Percentiles rank a stretch among this genome's conserved stretches.
Evolutionary conservation across 129 eudicot species (phyloP).

Genomic region (Deinandra increscens): DNA sequence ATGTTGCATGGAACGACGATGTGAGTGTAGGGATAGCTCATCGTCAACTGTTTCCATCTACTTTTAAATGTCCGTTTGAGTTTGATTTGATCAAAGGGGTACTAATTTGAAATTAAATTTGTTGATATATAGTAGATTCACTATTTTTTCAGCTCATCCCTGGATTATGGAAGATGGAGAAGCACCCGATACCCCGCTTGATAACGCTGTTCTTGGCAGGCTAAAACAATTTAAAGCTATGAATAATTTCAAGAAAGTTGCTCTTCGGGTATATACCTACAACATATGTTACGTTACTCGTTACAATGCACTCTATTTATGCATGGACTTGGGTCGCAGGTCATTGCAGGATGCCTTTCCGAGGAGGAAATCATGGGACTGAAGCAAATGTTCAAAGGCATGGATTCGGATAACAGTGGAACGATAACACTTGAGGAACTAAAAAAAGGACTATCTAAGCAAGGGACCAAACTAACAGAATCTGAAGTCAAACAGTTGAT

Average conservation of each 20-base stretch:
- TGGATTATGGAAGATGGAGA: conserved; percentile 94
- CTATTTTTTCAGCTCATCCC: conserved; percentile 58
- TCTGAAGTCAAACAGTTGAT: conserved; percentile 74
- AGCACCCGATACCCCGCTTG: conserved; percentile 89
- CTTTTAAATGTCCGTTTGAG: too few species aligned
- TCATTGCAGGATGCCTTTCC: conserved; percentile 88
- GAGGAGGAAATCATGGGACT: conserved; percentile 94
- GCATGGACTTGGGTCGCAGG: conserved; percentile 40
- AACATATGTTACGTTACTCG: neutral
- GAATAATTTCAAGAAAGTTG: conserved; percentile 85
- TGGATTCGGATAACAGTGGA: conserved; percentile 81
- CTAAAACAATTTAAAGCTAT: conserved; percentile 87
- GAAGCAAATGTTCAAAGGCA: conserved; percentile 81
- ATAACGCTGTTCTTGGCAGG: conserved; percentile 74
- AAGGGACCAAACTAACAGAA: conserved; percentile 73
- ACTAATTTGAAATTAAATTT: neutral
- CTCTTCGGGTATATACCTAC: conserved; percentile 57
- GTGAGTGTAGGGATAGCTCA: too few species aligned
- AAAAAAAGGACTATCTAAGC: conserved; percentile 65
- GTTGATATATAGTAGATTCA: neutral
- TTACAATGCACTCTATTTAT: neutral
- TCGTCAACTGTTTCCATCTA: too few species aligned
- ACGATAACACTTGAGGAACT: conserved; percentile 88
- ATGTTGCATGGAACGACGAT: too few species aligned
- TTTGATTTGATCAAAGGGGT: too few species aligned